phyloP scores from a whole-genome alignment of 768 basidiomycete species.

The Boletellus sp. region DNA sequence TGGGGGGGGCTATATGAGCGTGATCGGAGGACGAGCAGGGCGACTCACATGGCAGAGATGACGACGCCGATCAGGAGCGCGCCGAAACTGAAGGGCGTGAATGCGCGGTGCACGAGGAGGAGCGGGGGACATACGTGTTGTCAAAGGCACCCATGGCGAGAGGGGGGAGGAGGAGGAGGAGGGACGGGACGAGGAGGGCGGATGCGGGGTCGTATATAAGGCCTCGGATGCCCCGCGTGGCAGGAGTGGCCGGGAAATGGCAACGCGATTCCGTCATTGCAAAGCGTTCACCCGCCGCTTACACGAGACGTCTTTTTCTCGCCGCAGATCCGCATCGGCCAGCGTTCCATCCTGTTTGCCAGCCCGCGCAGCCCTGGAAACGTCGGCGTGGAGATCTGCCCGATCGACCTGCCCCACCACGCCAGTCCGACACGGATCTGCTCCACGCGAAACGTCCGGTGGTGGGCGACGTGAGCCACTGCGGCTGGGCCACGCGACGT shows the following conservation, averaged over 20 bases:
- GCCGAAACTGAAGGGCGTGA: constrained; percentile 39
- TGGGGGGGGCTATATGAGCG: constrained; percentile 17
- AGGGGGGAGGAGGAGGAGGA: neutral
- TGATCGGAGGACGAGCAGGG: neutral
- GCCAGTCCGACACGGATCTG: neutral
- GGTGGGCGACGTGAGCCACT: no score
- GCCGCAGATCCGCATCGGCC: constrained; percentile 8
- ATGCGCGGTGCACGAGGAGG: neutral
- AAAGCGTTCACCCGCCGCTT: constrained; percentile 23
- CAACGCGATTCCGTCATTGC: constrained; percentile 22
- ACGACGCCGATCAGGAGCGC: constrained; percentile 55
- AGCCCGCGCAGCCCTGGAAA: constrained; percentile 10
- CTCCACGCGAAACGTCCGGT: no score
- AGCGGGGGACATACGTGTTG: constrained; percentile 34
- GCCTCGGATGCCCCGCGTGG: constrained; percentile 4
- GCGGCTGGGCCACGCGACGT: no score
- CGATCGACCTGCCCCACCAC: no score
- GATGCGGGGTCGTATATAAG: neutral
- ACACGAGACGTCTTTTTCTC: constrained; percentile 12
- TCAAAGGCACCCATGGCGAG: constrained; percentile 28
- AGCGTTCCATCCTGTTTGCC: constrained; percentile 17
- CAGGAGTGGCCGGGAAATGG: constrained; percentile 13
- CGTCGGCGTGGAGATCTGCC: neutral
- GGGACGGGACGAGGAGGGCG: neutral
- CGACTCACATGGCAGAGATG: constrained; percentile 47